Base-by-base conservation (phyloP, 2,329 filamentous ascomycete genomes). In the Penicillium sp. region DNA sequence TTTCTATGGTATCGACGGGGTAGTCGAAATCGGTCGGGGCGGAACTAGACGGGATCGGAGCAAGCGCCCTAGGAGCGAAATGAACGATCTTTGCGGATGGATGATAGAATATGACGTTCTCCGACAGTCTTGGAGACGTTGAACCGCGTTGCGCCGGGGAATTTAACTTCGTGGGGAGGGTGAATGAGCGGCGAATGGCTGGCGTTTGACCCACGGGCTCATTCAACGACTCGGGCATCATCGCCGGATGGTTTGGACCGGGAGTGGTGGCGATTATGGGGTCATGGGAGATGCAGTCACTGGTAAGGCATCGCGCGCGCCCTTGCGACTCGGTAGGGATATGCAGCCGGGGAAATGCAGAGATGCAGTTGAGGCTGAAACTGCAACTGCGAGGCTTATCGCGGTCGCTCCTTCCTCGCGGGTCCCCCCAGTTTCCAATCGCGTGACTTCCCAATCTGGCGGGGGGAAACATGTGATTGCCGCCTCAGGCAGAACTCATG, bases 41-140 rank as follows among this genome's bases (percentile, higher is more conserved):
- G 18, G 73, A 73, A 28, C 69, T 70, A 3, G 74, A 72, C 71
- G 54, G 83, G 72, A 63, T 82, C 49, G 64, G 72, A 28, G 67
- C 70, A 60, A 70, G 67, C 47, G 67, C 67, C 57, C 68, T 67
- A 66, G 65, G 80, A 68, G 67, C 82, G 71, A 90, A 89, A 52
- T 84, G 83, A 48, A 89, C 79, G 58, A 95, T 90, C 67, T 87
- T 91, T 54, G 87, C 87, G 39, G 83, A 84, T 0, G 87, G 83
- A 65, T 92, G 89, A 53, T 83, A 85, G 69, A 90, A 94, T 5
- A 95, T 81, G 51, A 77, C 67, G 51, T 74, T 70, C 49, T 76
- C 73, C 4, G 73, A 70, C 13, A 60, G 61, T 37, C 65, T 61
- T 31, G 59, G 54, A 13, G 63, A 63, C 11, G 60, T 59, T n/a